A percentile compares a stretch with the other conserved stretches of the same genome.
Conservation (phyloP, 2,329 filamentous ascomycete species). For the Fonsecaea erecta region DNA sequence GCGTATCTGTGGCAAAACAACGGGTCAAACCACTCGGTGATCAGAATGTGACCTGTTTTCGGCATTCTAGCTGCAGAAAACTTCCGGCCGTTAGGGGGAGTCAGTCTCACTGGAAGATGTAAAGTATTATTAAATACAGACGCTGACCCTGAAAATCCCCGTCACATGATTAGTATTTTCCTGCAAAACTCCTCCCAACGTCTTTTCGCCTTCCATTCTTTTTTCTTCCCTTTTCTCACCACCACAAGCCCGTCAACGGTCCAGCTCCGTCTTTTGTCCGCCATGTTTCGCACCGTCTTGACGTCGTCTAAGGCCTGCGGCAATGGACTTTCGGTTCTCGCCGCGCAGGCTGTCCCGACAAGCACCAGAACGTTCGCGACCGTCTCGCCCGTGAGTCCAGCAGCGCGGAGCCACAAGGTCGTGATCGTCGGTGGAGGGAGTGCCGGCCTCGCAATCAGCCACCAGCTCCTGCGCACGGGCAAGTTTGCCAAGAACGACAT, state of each 20-base stretch:
- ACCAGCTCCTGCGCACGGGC: slow-evolving; percentile 67
- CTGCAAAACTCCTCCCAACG: neutral
- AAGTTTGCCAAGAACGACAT: slow-evolving; percentile 65
- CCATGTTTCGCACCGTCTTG: slow-evolving; percentile 1
- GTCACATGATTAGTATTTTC: neutral
- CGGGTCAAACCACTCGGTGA: neutral
- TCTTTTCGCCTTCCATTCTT: neutral
- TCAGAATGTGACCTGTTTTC: neutral
- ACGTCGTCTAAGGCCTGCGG: slow-evolving; percentile 4
- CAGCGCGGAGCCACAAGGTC: slow-evolving; percentile 61
- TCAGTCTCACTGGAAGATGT: neutral
- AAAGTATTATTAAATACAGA: neutral
- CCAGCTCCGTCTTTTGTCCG: neutral
- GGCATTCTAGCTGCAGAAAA: neutral
- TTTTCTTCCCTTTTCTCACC: neutral
- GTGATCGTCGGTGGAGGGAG: slow-evolving; percentile 70
- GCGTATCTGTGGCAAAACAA: neutral
- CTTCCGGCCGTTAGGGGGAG: neutral
- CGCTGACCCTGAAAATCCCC: neutral
- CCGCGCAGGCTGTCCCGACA: neutral
- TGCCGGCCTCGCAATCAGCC: slow-evolving; percentile 68
- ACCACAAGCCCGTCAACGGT: neutral
- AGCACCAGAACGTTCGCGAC: slow-evolving; percentile 36
- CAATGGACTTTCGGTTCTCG: slow-evolving; percentile 1
- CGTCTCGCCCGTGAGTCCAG: slow-evolving; percentile 43